Percentiles rank a stretch among this genome's conserved stretches.
Evolutionary conservation across 139 green algal species (phyloP).

Genomic region (Pleodorina starrii): DNA sequence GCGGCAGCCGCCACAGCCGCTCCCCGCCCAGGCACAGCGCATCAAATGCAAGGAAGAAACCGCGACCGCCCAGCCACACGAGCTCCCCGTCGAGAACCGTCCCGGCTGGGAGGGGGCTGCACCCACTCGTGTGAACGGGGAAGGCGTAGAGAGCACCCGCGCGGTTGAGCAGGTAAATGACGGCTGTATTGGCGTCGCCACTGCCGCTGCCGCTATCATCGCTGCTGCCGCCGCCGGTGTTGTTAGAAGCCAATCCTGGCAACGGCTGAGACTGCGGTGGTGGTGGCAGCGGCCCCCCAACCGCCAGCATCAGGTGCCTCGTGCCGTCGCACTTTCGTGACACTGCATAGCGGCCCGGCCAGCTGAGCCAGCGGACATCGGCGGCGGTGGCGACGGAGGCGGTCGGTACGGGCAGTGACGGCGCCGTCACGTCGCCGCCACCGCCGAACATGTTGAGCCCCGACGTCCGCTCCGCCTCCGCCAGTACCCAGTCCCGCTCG

Average conservation of each 20-base stretch:
- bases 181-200: no score
- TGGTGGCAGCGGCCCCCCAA: neutral
- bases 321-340: constrained; percentile 53
- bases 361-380: constrained; percentile 34
- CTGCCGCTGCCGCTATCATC: neutral
- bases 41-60: constrained; percentile 60
- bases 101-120: constrained; percentile 9
- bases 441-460: constrained; percentile 15
- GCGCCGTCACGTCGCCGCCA: neutral
- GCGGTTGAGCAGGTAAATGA: constrained; percentile 52
- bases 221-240: neutral
- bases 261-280: no score
- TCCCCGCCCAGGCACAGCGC: constrained; percentile 16
- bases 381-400: no score
- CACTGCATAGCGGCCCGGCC: constrained; percentile 56
- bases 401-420: no score
- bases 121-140: neutral
- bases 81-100: no score
- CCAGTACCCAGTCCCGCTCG: constrained; percentile 9
- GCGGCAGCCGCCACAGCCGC: constrained; percentile 49
- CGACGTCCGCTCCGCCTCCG: neutral
- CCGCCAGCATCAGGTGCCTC: constrained; percentile 46
- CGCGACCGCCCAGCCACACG: constrained; percentile 49
- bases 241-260: neutral
- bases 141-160: constrained; percentile 46